Evolutionary conservation across 2,329 filamentous ascomycete species (phyloP), one percentile per base, ranked within the genome.

Genomic region (Hypocrella siamensis): DNA sequence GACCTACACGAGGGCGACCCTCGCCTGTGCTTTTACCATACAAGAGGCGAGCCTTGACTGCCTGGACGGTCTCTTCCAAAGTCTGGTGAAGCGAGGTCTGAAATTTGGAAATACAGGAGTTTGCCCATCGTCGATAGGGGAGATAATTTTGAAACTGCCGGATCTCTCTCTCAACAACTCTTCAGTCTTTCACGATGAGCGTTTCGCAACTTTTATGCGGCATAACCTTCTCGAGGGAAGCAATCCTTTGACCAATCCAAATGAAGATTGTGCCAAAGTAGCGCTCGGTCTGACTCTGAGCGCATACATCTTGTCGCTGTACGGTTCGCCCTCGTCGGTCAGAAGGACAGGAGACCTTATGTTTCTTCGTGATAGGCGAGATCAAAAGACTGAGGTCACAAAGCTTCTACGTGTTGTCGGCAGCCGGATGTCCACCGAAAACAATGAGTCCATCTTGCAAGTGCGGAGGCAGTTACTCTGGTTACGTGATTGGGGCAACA

Each of bases 401-500:
- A 73, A 67, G 39, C 57, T 79, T n/a, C 57, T 83, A 32, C 65
- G 67, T 37, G 53, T 57, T 3, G 45, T 77, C 16, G 48, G 57
- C 31, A 55, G 52, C 30, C 62, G 61, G 33, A 59, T 60, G 10
- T 57, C 66, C 2, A 72, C 66, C 37, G 65, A 63, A 22, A 73
- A 81, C 32, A 75, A 81, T 36, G 62, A 62, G 21, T 71, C 69
- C 38, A 81, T 77, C 76, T 56, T 63, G 17, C 61, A 57, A 32
- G 64, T 69, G 10, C 65, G 79, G 35, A 66, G 67, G 26, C 73
- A 77, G 42, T 52, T 86, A 7, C 48, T 84, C 4, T 88, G 81
- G 81, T 60, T 88, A 19, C 72, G 75, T 46, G 67, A 68, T 44
- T 86, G 80, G 80, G 75, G 75, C 21, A 61, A 63, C 17, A 60